Percentiles rank a stretch among this genome's conserved stretches.
phyloP scores from a whole-genome alignment of 495 filamentous ascomycete species.

The Aspergillus baeticus region DNA sequence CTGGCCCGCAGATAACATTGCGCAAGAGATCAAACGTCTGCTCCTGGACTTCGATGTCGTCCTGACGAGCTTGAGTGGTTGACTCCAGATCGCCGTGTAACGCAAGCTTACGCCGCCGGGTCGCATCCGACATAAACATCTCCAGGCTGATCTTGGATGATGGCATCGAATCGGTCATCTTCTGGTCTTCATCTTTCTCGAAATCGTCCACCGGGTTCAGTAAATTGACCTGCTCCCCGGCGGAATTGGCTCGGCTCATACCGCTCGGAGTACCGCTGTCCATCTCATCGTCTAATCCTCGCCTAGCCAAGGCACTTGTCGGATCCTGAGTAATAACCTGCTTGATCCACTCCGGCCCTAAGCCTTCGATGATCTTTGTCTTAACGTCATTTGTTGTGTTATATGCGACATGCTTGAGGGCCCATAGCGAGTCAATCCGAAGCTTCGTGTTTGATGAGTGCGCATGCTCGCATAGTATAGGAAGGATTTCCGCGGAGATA shows the following conservation, averaged over 20 bases:
- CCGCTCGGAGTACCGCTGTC: constrained; percentile 38
- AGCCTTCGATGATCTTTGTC: constrained; percentile 69
- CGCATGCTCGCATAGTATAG: constrained; percentile 78
- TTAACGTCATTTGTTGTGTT: constrained; percentile 67
- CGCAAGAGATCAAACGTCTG: constrained; percentile 84
- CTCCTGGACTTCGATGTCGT: constrained; percentile 84
- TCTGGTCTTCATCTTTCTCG: constrained; percentile 65
- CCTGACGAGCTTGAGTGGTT: constrained; percentile 58
- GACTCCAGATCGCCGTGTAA: constrained; percentile 49
- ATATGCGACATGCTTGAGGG: constrained; percentile 81
- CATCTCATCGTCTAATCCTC: constrained; percentile 38
- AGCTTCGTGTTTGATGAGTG: constrained; percentile 71
- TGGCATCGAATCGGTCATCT: constrained; percentile 53
- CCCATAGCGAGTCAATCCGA: constrained; percentile 83
- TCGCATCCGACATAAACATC: constrained; percentile 40
- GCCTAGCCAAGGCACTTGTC: constrained; percentile 29
- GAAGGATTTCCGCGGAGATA: constrained; percentile 71
- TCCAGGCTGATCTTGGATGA: constrained; percentile 43
- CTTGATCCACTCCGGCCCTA: constrained; percentile 77
- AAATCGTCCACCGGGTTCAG: constrained; percentile 57
- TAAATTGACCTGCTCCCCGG: constrained; percentile 62
- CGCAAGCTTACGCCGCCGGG: constrained; percentile 44
- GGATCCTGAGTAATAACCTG: constrained; percentile 61
- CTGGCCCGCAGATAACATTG: constrained; percentile 76
- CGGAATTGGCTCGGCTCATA: constrained; percentile 64